Conservation (phyloP, 805 yeast genomes). For the Ogataea thermomethanolica region DNA sequence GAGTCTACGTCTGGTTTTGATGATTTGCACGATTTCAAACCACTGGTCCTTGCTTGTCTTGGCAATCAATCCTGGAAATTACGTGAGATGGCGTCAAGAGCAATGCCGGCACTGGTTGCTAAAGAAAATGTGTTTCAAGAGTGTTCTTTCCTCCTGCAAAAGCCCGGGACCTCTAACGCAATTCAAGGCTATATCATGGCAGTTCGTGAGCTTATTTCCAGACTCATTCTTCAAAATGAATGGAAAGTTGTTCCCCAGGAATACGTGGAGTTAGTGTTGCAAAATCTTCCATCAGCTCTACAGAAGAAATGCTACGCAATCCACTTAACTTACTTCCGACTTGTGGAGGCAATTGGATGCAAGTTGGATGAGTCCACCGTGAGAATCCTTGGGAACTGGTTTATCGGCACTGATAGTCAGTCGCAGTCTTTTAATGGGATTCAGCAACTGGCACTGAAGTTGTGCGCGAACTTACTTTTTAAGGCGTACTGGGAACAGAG, state of each 20-base stretch:
- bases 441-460: constrained; percentile 43
- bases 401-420: constrained; percentile 28
- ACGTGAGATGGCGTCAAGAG: constrained; percentile 80
- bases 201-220: constrained; percentile 34
- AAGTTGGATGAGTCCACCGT: constrained; percentile 12
- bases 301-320: constrained; percentile 21
- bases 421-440: constrained; percentile 41
- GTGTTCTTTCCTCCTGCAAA: constrained; percentile 18
- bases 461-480: constrained; percentile 32
- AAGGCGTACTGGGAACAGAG: constrained; percentile 14
- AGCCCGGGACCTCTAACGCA: constrained; percentile 36
- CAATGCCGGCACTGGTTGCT: constrained; percentile 50
- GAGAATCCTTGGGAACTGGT: constrained; percentile 33
- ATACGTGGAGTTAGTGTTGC: constrained; percentile 29
- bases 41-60: constrained; percentile 46
- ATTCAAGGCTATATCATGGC: constrained; percentile 62
- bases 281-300: constrained; percentile 21
- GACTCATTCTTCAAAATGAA: constrained; percentile 19
- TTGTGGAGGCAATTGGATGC: constrained; percentile 4
- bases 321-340: constrained; percentile 22
- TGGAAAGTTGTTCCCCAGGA: constrained; percentile 22
- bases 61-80: constrained; percentile 69
- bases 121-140: constrained; percentile 31
- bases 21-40: constrained; percentile 51
- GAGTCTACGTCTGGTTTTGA: constrained; percentile 56